Evolutionary conservation across 2,329 filamentous ascomycete species (phyloP), one percentile per base, ranked within the genome.

Genomic region (Macrophomina tecta): DNA sequence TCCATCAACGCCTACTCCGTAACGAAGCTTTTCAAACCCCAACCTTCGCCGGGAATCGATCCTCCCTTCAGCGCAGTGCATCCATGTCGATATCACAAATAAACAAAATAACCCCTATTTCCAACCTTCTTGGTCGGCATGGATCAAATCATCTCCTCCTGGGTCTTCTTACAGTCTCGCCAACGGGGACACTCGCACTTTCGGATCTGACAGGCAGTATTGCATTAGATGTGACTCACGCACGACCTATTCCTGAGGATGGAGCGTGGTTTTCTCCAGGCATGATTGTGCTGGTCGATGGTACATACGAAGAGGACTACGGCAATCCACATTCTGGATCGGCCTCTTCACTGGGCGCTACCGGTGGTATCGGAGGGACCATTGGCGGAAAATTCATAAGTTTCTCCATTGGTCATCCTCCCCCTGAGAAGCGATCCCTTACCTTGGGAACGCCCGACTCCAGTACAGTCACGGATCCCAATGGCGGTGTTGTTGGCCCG

Each of bases 241-340:
- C 94, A 0, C 88, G 89, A 28, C 88, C 91, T 14, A 90, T 97
- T 65, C 94, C 94, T 0, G 89, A 93, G 68, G 90, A 94, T 74
- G 93, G 92, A 30, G 90, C 92, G 4, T 99, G 93, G 91, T 97
- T 97, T 75, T 89, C 90, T 5, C 94, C 95, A 0, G 96, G 96
- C 3, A 98, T 98, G 93, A 91, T 99, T 56, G 91, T 98, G 3
- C 85, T 99, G 0, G 88, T 97, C 0, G 95, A 99, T 73, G 95
- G 95, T 6, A 89, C 94, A n/a, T 99, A 99, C 74, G 93, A 97
- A 76, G 95, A 98, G 77, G 93, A 97, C 72, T 92, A 93, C 69
- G 86, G 89, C 69, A 89, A 87, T 23, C 81, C 84, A 1, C 89
- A 90, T 16, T 89, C 89, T 23, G 89, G 87, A 0, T 77, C 75